Conservation (phyloP, 352 stramenopile genomes). For the Phytopythium mirpurense region DNA sequence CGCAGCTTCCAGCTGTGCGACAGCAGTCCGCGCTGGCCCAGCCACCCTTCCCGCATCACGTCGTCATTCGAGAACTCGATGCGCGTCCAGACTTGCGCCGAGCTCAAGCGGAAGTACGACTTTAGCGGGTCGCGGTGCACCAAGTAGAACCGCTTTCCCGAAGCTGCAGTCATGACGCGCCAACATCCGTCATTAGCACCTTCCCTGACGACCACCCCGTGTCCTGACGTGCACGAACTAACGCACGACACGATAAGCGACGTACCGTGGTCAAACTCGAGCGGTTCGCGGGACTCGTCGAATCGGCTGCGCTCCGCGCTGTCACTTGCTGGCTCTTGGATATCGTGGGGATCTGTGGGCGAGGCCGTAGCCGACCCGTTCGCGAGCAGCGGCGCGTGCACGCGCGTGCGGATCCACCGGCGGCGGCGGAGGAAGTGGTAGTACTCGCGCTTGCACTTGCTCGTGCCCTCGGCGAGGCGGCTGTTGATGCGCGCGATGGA, state of each 20-base stretch:
- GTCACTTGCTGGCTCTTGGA: not conserved
- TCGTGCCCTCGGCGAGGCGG: constrained; percentile 67
- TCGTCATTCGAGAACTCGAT: constrained; percentile 67
- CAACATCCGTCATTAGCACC: not conserved
- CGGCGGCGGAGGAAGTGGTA: constrained; percentile 76
- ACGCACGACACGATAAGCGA: no score
- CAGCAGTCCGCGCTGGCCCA: constrained; percentile 58
- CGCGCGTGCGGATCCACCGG: constrained; percentile 75
- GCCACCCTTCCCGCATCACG: constrained; percentile 73
- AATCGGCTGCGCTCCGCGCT: not conserved
- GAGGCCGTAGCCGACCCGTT: not conserved
- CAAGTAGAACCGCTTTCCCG: constrained; percentile 48
- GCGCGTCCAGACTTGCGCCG: constrained; percentile 30
- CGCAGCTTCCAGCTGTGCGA: constrained; percentile 82
- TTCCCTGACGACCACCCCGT: no score
- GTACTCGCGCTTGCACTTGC: constrained; percentile 66
- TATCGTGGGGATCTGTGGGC: not conserved
- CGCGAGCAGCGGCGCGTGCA: constrained; percentile 39
- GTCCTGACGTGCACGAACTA: no score
- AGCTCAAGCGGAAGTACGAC: constrained; percentile 48
- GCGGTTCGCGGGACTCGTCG: not conserved
- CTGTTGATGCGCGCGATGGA: constrained; percentile 82
- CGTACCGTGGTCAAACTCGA: constrained; percentile 1
- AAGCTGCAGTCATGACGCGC: not conserved
- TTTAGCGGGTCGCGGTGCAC: constrained; percentile 65